Base-by-base conservation (phyloP, 75 land plant genomes). In the Pseudotsuga menziesii region DNA sequence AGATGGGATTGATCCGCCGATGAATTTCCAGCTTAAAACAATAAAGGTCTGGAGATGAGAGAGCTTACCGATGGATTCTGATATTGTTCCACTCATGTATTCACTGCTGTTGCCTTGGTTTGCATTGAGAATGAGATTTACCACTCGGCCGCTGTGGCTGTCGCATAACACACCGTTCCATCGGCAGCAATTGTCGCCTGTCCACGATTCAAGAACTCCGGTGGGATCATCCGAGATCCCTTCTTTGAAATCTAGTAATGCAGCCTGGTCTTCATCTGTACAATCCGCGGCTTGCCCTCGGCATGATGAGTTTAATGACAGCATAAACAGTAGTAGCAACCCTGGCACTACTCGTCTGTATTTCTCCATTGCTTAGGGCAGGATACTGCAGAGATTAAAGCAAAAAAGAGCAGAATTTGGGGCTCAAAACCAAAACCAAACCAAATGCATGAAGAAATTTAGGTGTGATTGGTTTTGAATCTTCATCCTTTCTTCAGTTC, bases 51-150 rank as follows among this genome's bases (percentile, higher is more conserved):
- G 73, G 72, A 76, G 78, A 17, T 12, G 29, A 39, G 78, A 76
- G 17, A 76, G 78, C 77, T 39, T 76, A 29, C 78, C 78, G 0
- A 76, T 26, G 72, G 78, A 76, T 2, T 58, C 20, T 6, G 78
- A 76, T 3, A 76, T 69, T n/a, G 78, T 61, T 23, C 78, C 78
- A 22, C 52, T 32, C 69, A 61, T 61, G 48, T 17, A 26, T 15
- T 14, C 76, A 20, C 22, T 32, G 72, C 2, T 17, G 76, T 61
- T 72, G 44, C 19, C 36, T 23, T 75, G 44, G 29, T 69, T 48
- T 16, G 78, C 78, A 6, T 76, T 76, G 78, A 70, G 64, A 3
- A 29, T 20, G 36, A 76, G 19, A 1, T 20, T 61, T 19, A 76
- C 72, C 12, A 76, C 78, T 32, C 77, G 17, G 35, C 78, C 78